phyloP scores from a whole-genome alignment of 2,329 filamentous ascomycete species.

The Alternaria infectoria region DNA sequence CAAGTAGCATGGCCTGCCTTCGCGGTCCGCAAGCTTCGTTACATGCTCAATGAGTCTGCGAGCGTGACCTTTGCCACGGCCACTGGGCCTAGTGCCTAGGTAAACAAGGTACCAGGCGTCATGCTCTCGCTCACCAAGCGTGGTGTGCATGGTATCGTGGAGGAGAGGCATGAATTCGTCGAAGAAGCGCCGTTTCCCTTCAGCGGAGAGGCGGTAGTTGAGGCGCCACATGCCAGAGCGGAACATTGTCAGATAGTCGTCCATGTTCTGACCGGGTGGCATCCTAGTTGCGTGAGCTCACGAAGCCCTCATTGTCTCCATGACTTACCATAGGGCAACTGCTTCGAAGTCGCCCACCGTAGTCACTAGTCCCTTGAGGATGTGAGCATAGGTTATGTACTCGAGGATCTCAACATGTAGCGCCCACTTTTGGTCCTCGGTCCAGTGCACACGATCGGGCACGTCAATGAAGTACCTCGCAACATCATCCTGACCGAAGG shows the following conservation, averaged over 20 bases:
- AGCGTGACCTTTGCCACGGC: conserved; percentile 75
- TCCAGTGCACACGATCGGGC: conserved; percentile 68
- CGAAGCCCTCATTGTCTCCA: neutral
- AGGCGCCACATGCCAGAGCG: conserved; percentile 80
- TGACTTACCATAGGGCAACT: conserved; percentile 77
- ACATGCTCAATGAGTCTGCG: conserved; percentile 74
- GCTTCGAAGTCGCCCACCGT: conserved; percentile 79
- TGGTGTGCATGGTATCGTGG: conserved; percentile 71
- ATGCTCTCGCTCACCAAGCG: conserved; percentile 70
- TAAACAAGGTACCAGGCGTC: conserved; percentile 84
- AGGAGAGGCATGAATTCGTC: conserved; percentile 77
- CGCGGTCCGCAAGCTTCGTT: conserved; percentile 68
- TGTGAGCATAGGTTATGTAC: conserved; percentile 78
- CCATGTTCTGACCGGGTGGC: conserved; percentile 74
- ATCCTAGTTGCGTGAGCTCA: conserved; percentile 62
- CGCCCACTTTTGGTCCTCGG: conserved; percentile 73
- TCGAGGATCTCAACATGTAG: conserved; percentile 79
- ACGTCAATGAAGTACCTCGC: conserved; percentile 77
- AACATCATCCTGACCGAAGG: conserved; percentile 77
- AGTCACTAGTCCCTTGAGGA: conserved; percentile 74
- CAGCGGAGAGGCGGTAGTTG: conserved; percentile 73
- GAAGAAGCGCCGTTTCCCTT: conserved; percentile 78
- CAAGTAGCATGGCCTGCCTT: conserved; percentile 74
- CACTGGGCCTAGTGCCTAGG: conserved; percentile 74
- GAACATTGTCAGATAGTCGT: conserved; percentile 73